phyloP scores from a whole-genome alignment of 1,284 basidiomycete species.

The Sparassis latifolia region DNA sequence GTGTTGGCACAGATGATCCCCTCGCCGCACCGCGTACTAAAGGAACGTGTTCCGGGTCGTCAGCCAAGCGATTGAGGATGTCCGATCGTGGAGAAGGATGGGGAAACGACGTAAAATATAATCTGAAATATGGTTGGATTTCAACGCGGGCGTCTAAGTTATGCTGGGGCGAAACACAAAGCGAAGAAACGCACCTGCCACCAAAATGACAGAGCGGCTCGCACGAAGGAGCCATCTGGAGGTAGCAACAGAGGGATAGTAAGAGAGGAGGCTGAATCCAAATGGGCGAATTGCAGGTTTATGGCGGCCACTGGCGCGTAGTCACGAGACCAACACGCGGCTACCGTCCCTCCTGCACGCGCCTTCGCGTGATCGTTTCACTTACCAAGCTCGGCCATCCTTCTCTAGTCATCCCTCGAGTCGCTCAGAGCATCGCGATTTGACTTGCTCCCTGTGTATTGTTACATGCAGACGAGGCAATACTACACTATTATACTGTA shows the following conservation, averaged over 20 bases:
- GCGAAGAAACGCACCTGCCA: conserved; percentile 46
- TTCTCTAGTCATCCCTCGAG: too few species aligned
- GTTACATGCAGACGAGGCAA: too few species aligned
- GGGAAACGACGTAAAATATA: conserved; percentile 79
- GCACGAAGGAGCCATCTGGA: conserved; percentile 39
- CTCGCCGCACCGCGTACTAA: conserved; percentile 52
- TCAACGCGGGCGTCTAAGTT: not conserved
- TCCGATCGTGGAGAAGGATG: conserved; percentile 61
- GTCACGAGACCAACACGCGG: conserved; percentile 26
- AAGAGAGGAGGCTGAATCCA: conserved; percentile 4
- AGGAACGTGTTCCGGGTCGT: conserved; percentile 46
- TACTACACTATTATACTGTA: too few species aligned
- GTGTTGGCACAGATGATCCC: conserved; percentile 51
- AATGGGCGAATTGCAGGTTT: conserved; percentile 7
- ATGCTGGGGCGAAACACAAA: not conserved
- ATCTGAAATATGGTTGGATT: conserved; percentile 33
- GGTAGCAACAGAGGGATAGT: conserved; percentile 1
- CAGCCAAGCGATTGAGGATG: conserved; percentile 49
- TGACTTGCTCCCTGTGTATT: too few species aligned
- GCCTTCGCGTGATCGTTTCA: conserved; percentile 9
- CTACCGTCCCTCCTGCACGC: conserved; percentile 14
- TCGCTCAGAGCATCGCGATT: too few species aligned
- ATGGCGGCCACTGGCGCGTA: conserved; percentile 8
- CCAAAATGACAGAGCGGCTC: conserved; percentile 72
- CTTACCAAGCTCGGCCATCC: too few species aligned